Conservation (phyloP, 202 grass and related monocot genomes). For the Hordeum pubiflorum region DNA sequence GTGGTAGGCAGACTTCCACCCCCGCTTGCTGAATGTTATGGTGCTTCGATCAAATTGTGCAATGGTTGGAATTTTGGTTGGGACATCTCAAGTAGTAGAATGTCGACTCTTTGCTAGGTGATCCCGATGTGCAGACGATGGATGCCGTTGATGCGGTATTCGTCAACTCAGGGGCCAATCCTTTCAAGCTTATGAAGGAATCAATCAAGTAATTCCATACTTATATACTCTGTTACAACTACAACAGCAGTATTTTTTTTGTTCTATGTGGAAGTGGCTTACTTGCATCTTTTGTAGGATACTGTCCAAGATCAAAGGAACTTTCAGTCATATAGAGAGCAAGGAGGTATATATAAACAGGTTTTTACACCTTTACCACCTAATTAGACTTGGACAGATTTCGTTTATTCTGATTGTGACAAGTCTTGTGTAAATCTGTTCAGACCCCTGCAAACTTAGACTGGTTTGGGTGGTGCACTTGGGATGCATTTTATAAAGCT, state of each 20-base stretch:
- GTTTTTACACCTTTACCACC: neutral
- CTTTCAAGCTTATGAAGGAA: conserved; percentile 30
- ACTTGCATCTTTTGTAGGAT: conserved; percentile 20
- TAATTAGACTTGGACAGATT: neutral
- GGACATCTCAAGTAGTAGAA: neutral
- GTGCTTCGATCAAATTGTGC: neutral
- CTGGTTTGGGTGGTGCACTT: conserved; percentile 59
- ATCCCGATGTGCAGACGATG: conserved; percentile 31
- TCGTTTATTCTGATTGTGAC: neutral
- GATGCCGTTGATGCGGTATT: conserved; percentile 41
- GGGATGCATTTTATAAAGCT: conserved; percentile 62
- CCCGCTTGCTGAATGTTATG: neutral
- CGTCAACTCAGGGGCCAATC: conserved; percentile 35
- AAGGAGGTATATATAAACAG: neutral
- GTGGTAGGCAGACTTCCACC: conserved; percentile 17
- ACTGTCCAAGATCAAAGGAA: conserved; percentile 40
- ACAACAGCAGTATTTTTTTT: neutral
- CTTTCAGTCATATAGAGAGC: conserved; percentile 39
- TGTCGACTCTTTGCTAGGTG: conserved; percentile 25
- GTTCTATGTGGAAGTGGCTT: neutral
- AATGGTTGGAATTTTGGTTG: neutral
- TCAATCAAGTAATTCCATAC: conserved; percentile 29
- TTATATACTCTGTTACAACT: neutral
- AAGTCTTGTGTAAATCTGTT: neutral
- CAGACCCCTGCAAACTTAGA: conserved; percentile 39